Evolutionary conservation across 345 rosid genomes (phyloP), one percentile per base, ranked within the genome.

Genomic region (Kernera saxatilis): DNA sequence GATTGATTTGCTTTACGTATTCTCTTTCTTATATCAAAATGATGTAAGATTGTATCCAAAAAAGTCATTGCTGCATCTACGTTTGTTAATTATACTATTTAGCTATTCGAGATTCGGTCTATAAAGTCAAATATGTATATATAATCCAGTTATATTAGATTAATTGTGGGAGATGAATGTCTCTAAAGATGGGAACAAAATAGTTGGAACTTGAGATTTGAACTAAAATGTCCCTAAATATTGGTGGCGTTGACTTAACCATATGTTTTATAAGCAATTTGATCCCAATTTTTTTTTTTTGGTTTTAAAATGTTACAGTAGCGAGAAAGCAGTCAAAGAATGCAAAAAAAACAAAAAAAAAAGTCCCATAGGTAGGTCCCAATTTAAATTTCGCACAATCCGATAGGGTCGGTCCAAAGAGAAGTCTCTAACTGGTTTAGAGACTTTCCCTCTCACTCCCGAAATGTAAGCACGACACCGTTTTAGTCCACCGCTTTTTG

Each of bases 1-100:
- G 49, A 55, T 72, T 72, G 23, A 53, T 45, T 72, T 64, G 58
- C 58, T 35, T 72, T 62, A 23, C 55, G 63, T 53, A 53, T 25
- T 43, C 2, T 23, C 39, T 26, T 49, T 63, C 12, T n/a, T 59
- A 49, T 50, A n/a, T 26, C 15, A 41, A 64, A 46, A 13, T 15
- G 27, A 5, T 43, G 18, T 48, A 59, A 25, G 32, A 22, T 39
- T 37, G 41, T 25, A 27, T 49, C 30, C 2, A 51, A 40, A 8
- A 17, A 39, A 25, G 10, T 14, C 21, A 51, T 5, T 30, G 10
- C 2, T 19, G 9, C 36, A 46, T 69, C 14, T 6, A 19, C n/a
- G n/a, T 30, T 45, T 18, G 26, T 18, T 63, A 2, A 40, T 60
- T 6, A 41, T 63, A n/a, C n/a, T n/a, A 13, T 15, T 23, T 8